Percentiles rank a stretch among this genome's conserved stretches.
Conservation (phyloP, 2,329 filamentous ascomycete species). For the Ophidiomyces ophidiicola region DNA sequence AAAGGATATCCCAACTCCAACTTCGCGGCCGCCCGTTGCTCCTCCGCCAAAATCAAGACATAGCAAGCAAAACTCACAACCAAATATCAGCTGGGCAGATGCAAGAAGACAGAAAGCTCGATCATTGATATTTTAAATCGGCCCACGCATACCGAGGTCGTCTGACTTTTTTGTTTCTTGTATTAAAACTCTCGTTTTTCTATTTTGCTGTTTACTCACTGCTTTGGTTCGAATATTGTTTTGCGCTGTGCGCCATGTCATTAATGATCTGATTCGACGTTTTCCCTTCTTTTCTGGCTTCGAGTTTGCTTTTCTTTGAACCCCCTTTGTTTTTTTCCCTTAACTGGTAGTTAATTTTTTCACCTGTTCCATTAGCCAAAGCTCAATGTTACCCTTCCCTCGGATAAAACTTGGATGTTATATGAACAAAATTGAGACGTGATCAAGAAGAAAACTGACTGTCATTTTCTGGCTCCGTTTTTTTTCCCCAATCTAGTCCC, state of each 20-base stretch:
- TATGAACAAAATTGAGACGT: slow-evolving; percentile 3
- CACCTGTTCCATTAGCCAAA: background rate
- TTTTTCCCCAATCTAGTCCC: slow-evolving; percentile 9
- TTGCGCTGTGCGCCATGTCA: slow-evolving; percentile 10
- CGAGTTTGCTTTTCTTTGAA: slow-evolving; percentile 7
- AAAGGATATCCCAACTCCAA: slow-evolving; percentile 19
- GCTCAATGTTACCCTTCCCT: background rate
- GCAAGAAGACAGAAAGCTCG: slow-evolving; percentile 32
- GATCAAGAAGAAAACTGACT: slow-evolving; percentile 3
- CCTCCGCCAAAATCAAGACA: slow-evolving; percentile 25
- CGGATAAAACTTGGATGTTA: background rate
- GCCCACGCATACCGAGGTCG: background rate
- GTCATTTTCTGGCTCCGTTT: background rate
- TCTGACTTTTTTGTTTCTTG: slow-evolving; percentile 12
- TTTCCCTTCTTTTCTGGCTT: slow-evolving; percentile 7
- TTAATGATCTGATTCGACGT: slow-evolving; percentile 3
- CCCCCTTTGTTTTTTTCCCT: slow-evolving; percentile 1
- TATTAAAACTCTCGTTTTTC: slow-evolving; percentile 13
- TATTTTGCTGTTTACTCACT: slow-evolving; percentile 11
- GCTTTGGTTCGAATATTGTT: slow-evolving; percentile 11
- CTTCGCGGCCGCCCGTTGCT: slow-evolving; percentile 22
- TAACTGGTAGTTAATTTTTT: background rate
- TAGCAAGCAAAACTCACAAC: slow-evolving; percentile 32
- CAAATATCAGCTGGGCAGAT: slow-evolving; percentile 24
- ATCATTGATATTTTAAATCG: slow-evolving; percentile 30